Evolutionary conservation across 495 filamentous ascomycete species (phyloP).

Genomic region (Penicillium samsonianum): DNA sequence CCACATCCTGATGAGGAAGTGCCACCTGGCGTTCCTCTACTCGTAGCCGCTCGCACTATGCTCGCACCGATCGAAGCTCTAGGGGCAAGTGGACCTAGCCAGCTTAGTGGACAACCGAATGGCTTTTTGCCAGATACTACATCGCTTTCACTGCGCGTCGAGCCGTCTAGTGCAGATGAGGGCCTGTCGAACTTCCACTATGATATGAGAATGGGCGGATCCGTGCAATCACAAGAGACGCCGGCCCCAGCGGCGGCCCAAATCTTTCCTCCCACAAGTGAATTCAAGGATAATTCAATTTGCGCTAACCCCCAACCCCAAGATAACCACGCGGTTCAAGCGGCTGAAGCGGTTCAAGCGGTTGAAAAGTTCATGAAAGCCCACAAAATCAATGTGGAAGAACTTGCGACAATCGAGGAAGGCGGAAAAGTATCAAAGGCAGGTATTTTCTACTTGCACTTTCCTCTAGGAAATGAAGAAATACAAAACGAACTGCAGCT

Average conservation of each 20-base stretch:
- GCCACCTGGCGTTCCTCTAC: constrained; percentile 21
- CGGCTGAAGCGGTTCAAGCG: background rate
- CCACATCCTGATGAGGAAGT: constrained; percentile 6
- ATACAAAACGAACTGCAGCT: constrained; percentile 29
- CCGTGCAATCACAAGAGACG: background rate
- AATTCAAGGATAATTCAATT: background rate
- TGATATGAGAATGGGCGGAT: background rate
- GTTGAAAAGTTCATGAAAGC: constrained; percentile 14
- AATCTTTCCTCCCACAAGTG: background rate
- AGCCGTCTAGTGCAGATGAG: background rate
- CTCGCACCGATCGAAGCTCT: background rate
- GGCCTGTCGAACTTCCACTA: background rate
- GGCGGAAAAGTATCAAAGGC: constrained; percentile 13
- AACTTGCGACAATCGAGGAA: constrained; percentile 20
- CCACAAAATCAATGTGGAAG: constrained; percentile 24
- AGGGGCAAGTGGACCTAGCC: background rate
- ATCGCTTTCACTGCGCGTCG: background rate
- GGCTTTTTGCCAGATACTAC: background rate
- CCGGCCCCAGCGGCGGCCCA: background rate
- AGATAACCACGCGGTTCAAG: background rate
- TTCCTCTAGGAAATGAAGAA: constrained; percentile 26
- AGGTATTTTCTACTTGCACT: constrained; percentile 44
- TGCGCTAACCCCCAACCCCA: background rate
- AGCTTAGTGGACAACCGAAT: background rate
- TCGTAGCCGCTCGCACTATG: constrained; percentile 25